These are phyloP conservation scores for Pyrenophora seminiperda DNA, from an alignment of 2,329 filamentous ascomycete genomes.

Conservation along the genomic window DNA sequence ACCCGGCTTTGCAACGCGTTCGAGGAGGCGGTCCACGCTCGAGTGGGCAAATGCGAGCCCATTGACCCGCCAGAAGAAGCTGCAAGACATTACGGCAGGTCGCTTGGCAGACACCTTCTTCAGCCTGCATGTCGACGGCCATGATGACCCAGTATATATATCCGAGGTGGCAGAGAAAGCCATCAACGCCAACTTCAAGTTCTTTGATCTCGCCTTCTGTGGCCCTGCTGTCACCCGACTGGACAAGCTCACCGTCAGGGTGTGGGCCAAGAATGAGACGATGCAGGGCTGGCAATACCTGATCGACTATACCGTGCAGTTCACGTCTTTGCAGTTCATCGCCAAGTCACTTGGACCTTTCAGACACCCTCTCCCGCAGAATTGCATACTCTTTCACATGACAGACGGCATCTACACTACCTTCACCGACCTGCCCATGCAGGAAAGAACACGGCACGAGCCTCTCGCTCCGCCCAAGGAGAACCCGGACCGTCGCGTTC, in stretches of 20 bases:
- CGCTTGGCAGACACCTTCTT: slow-evolving; percentile 89
- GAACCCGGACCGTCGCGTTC: slow-evolving; percentile 54
- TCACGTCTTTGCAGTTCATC: slow-evolving; percentile 78
- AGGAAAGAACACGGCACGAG: slow-evolving; percentile 40
- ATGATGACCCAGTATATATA: slow-evolving; percentile 79
- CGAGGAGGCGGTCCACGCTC: slow-evolving; percentile 62
- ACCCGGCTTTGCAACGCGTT: slow-evolving; percentile 44
- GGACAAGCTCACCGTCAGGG: slow-evolving; percentile 67
- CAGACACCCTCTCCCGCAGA: slow-evolving; percentile 74
- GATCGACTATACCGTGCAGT: slow-evolving; percentile 72
- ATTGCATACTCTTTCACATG: slow-evolving; percentile 84
- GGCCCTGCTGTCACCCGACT: slow-evolving; percentile 68
- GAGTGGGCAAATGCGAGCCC: slow-evolving; percentile 67
- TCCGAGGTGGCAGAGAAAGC: slow-evolving; percentile 79
- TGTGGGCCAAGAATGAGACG: slow-evolving; percentile 71
- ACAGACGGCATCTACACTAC: slow-evolving; percentile 84
- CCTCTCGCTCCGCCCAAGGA: slow-evolving; percentile 42
- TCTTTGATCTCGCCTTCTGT: slow-evolving; percentile 74
- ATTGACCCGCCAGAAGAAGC: slow-evolving; percentile 69
- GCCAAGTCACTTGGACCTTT: slow-evolving; percentile 66
- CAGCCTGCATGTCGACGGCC: slow-evolving; percentile 72
- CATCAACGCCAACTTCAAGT: slow-evolving; percentile 90
- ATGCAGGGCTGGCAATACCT: slow-evolving; percentile 65
- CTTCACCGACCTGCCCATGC: slow-evolving; percentile 66
- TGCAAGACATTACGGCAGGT: slow-evolving; percentile 73